Base-by-base conservation (phyloP, 768 basidiomycete species). In the Termitomyces sp. region DNA sequence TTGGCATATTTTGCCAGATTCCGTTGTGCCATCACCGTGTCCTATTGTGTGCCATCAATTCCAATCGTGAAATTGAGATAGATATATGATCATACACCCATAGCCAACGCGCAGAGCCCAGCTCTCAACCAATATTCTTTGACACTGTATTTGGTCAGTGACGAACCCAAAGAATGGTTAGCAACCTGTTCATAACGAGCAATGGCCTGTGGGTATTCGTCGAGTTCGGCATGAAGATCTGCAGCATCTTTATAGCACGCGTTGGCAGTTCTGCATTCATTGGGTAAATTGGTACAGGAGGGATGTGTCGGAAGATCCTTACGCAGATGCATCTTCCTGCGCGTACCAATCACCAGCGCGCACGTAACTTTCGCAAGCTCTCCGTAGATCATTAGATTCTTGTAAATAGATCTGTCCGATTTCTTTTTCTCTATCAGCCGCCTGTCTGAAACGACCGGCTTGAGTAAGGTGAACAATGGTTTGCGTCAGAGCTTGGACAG, bases 241-340 rank as follows among this genome's bases (percentile, higher is more conserved):
- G 96, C 97, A 3, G 96, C 94, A 67, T 95, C 93, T 70, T 97
- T 98, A 76, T 84, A 94, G 72, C 95, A 98, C 30, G 85, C 86
- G 70, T 95, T 98, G 46, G 95, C 96, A 46, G 95, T 97, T 21
- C 96, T 98, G 65, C 48, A 34, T 45, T 14, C 56, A 6, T 30
- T 30, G 53, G 17, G 41, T 32, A 49, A 27, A 9, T 32, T 25
- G 21, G 23, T 34, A 51, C 25, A 43, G 3, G 55, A 3, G n/a
- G 46, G 10, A 10, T 37, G 46, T 21, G 28, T 17, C 32, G 41
- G 23, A 16, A 39, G 35, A 54, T 46, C 37, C 92, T 70, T 76
- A 97, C 96, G 96, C 94, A 60, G 84, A 80, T 12, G 97, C 94
- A 75, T 98, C 97, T 72, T 99, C 97, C 65, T 94, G 89, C n/a